Evolutionary conservation across 2,329 filamentous ascomycete genomes (phyloP).

Genomic region (Hymenotorrendiella dingleyae): DNA sequence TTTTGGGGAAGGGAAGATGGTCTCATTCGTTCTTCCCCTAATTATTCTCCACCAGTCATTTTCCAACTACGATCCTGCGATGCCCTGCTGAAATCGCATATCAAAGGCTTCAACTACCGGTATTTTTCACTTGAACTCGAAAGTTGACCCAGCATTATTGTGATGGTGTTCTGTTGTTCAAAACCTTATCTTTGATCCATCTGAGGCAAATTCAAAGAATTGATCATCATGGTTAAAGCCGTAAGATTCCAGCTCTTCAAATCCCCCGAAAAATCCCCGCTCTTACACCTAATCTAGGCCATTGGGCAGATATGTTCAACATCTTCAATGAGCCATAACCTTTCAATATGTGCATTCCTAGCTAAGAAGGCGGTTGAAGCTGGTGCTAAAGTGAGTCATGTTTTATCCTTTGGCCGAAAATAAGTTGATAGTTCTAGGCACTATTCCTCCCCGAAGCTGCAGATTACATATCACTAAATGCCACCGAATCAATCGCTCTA

Average conservation of each 20-base stretch:
- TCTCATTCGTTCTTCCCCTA: too few species aligned
- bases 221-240: conserved; percentile 27
- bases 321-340: conserved; percentile 69
- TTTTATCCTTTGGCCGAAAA: neutral
- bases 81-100: too few species aligned
- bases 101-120: too few species aligned
- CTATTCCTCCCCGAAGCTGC: conserved; percentile 86
- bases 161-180: too few species aligned
- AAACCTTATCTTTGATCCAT: too few species aligned
- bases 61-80: too few species aligned
- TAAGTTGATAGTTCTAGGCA: conserved; percentile 40
- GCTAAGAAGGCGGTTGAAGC: conserved; percentile 66
- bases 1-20: too few species aligned
- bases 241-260: conserved; percentile 14
- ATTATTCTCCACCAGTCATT: too few species aligned
- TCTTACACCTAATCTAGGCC: conserved; percentile 47
- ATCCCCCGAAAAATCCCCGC: neutral
- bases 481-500: conserved; percentile 63
- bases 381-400: conserved; percentile 63
- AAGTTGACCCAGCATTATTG: too few species aligned
- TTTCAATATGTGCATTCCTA: conserved; percentile 68
- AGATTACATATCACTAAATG: conserved; percentile 66
- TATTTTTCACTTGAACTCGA: too few species aligned
- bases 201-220: too few species aligned
- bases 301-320: conserved; percentile 88